Base-by-base conservation (phyloP, 140 eudicot genomes). In the Bidens hawaiensis region DNA sequence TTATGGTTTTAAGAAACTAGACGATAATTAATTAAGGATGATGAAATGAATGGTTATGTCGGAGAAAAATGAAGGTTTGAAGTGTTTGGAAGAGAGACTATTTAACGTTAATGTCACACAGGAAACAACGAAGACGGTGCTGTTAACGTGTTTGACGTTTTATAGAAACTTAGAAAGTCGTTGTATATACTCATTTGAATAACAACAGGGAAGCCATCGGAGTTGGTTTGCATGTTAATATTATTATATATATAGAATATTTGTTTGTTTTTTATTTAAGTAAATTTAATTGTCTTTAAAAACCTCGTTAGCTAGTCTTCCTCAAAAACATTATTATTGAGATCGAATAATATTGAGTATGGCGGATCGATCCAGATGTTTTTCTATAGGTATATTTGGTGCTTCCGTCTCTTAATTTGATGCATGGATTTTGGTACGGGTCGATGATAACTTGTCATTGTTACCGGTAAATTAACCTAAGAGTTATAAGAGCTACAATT, bases 121-220 rank as follows among this genome's bases (percentile, higher is more conserved):
- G 56, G 71, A 72, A 53, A 22, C 21, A 53, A 72, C 34, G 71
- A 69, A 72, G 72, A 43, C 45, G 53, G 51, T 63, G 43, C 17
- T 5, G 41, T n/a, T 64, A 54, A 65, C 77, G 77, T 64, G 77
- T 64, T 64, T 30, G 65, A 72, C 43, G 71, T 72, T 4, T 48
- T 15, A 55, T 2, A 54, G 14, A 19, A 15, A 25, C 6, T 11
- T 22, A 51, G 16, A 26, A 54, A 64, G 66, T 55, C 72, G 60
- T 64, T 34, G 36, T 53, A 38, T 72, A 53, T 22, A 25, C 3
- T 24, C 7, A 30, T 56, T n/a, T 72, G 77, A 72, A 71, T 71
- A 31, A 30, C 66, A 72, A 63, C 53, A 52, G 9, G 71, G 62
- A 33, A 71, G 76, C 70, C 70, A 71, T 9, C 76, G 27, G 60